Base-by-base conservation (phyloP, 768 basidiomycete genomes). In the Ramaria sp. region DNA sequence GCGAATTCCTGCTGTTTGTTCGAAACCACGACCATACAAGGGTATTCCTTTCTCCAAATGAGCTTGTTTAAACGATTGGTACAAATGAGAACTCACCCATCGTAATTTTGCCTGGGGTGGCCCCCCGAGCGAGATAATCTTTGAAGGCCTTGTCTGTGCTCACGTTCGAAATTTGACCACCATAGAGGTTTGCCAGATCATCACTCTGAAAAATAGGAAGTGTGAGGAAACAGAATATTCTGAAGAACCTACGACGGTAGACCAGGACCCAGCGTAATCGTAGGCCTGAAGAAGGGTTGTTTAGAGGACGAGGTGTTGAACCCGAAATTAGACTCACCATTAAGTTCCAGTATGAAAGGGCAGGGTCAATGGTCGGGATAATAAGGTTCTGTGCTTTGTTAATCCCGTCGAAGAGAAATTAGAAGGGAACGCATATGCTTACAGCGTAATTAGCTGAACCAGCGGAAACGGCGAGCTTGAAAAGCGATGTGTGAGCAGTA, bases 241-340 rank as follows among this genome's bases (percentile, higher is more conserved):
- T 12, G 22, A 16, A n/a, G 15, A 28, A 60, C 62, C 48, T 36
- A 78, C 68, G 41, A 59, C 81, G n/a, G 71, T 75, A 30, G 83
- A 65, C 88, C 88, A 92, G 1, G 84, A 81, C 1, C 86, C 87
- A 42, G 85, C 77, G 64, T 86, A 88, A 63, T 88, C 83, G 58
- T 85, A 85, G 15, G 80, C 80, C 82, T 83, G 58, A 16, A 39
- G n/a, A n/a, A 16, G 42, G 24, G 4, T 32, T 39, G 15, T 37
- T 47, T n/a, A 39, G n/a, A 4, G 39, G 16, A 18, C 27, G 24
- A 25, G 61, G 5, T 48, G 50, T 20, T 38, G 3, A 30, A 53
- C 13, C 16, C 37, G 8, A 27, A 25, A 18, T 1, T 55, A 32
- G 22, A 16, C 63, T 22, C 43, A 79, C 85, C 88, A 91, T 90